Conservation (phyloP, 148 eudicot genomes). For the Selenicereus undatus region DNA sequence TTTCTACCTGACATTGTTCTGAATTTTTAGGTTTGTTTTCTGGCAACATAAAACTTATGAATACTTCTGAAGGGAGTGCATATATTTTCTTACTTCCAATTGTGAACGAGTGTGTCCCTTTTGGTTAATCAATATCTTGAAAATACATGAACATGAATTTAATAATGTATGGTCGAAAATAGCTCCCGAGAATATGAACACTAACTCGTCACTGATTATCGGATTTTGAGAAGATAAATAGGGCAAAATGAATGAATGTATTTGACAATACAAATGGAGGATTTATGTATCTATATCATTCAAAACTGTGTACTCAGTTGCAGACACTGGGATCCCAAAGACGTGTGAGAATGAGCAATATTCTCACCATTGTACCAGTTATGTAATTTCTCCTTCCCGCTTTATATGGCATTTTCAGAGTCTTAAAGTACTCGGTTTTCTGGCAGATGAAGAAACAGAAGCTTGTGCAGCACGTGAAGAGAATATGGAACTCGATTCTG, state of each 20-base stretch:
- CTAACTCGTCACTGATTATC: background rate
- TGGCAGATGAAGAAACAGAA: constrained; percentile 28
- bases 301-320: background rate
- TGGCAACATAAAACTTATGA: background rate
- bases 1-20: background rate
- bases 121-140: background rate
- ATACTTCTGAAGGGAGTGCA: background rate
- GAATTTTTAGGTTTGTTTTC: background rate
- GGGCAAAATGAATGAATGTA: background rate
- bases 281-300: background rate
- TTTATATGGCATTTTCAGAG: background rate
- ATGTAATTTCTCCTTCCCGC: background rate
- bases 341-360: background rate
- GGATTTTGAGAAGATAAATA: background rate
- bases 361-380: no score
- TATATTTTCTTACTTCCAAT: background rate
- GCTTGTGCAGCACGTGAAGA: constrained; percentile 4
- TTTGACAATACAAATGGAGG: background rate
- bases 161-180: no score
- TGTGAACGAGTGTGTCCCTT: background rate
- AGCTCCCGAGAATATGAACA: background rate
- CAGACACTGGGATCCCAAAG: background rate
- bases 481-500: constrained; percentile 2
- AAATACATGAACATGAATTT: background rate
- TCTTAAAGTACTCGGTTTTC: background rate